Conservation (phyloP, 495 filamentous ascomycete genomes). For the Bacidia gigantensis region DNA sequence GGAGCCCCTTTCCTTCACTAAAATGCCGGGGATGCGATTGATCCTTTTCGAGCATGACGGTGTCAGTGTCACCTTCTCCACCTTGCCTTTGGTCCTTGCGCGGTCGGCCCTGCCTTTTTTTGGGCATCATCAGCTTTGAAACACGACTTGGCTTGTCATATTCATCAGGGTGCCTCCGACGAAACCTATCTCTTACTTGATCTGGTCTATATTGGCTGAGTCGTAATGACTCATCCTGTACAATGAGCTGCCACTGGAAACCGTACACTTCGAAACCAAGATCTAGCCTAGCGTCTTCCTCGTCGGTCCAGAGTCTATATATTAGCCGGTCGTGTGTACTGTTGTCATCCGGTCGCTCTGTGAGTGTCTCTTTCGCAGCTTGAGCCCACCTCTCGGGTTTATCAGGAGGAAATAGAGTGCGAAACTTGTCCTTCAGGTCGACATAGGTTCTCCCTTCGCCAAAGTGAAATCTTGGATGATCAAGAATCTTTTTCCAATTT, state of each 20-base stretch:
- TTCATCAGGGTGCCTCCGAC: conserved; percentile 64
- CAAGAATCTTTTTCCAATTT: conserved; percentile 76
- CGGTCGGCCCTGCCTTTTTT: background rate
- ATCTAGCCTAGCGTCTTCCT: conserved; percentile 66
- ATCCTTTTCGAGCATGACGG: too few species aligned
- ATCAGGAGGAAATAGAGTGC: conserved; percentile 9
- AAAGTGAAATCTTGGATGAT: conserved; percentile 60
- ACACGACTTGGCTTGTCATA: conserved; percentile 29
- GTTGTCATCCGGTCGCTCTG: conserved; percentile 6
- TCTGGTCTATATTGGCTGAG: conserved; percentile 56
- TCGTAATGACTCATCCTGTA: conserved; percentile 52
- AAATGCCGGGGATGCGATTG: too few species aligned
- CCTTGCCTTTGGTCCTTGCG: background rate
- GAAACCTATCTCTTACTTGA: conserved; percentile 69
- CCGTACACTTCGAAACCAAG: conserved; percentile 64
- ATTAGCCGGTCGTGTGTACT: conserved; percentile 31
- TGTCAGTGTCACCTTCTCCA: background rate
- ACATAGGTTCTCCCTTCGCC: conserved; percentile 54
- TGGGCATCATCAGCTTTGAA: background rate
- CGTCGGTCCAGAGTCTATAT: conserved; percentile 51
- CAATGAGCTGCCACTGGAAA: conserved; percentile 68
- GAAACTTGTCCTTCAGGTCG: conserved; percentile 66
- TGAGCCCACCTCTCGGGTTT: conserved; percentile 6
- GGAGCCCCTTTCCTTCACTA: too few species aligned
- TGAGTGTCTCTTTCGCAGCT: conserved; percentile 1